Base-by-base conservation (phyloP, 2,329 filamentous ascomycete genomes). In the Penicillium sp. region DNA sequence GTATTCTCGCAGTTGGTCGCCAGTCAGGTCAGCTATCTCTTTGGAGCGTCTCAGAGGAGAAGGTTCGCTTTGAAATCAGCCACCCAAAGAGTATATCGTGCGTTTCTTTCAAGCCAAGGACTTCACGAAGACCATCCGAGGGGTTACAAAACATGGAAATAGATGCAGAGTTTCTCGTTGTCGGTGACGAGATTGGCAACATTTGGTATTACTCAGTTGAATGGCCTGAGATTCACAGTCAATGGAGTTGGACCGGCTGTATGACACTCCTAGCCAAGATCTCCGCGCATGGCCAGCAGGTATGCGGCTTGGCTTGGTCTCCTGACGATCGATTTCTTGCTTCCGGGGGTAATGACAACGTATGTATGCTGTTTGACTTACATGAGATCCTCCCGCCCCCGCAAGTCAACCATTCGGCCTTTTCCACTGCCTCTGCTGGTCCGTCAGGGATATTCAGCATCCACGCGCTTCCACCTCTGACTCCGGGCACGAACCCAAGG, bases 221-320 rank as follows among this genome's bases (percentile, higher is more conserved):
- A 72, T 97, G 93, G 92, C 79, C 82, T 1, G 73, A 73, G 43
- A 71, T 79, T 51, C 74, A 70, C 48, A 74, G 81, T 40, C 80
- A 90, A 6, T 84, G 88, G 68, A 83, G 82, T 49, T 96, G 90
- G 90, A 82, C 85, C 27, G 92, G 92, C 14, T 82, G 86, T 31
- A 87, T 96, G 78, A 90, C 84, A 1, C 79, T 97, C 23, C 77
- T 96, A 49, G 87, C 89, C 22, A 86, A 87, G 61, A 87, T 97
- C 64, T 82, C 82, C 29, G 85, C 90, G 7, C 93, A 97, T 70
- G 85, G 81, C 1, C 92, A 97, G 73, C 92, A 97, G 68, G 88
- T 99, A 52, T 99, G 94, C 67, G 93, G 93, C 1, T 79, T 99
- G n/a, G 84, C 89, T 3, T 97, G 92, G 90, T 92, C 91, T 3